These are phyloP conservation scores for Cladosporium sp. DNA, from an alignment of 2,329 filamentous ascomycete species.

Conservation along the genomic window DNA sequence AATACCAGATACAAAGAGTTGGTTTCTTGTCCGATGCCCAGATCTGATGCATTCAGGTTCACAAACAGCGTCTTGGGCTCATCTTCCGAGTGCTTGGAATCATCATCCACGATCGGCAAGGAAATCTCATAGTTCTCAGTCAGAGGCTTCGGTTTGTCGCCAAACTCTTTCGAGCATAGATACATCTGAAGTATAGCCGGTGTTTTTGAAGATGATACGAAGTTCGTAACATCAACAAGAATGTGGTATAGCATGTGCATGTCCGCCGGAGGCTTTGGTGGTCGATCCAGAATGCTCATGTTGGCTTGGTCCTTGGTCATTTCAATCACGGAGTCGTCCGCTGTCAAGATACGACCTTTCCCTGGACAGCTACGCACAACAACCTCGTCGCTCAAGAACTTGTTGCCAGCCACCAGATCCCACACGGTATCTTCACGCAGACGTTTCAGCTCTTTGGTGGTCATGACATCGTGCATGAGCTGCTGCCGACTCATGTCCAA, in stretches of 20 bases:
- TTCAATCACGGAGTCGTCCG: slow-evolving; percentile 87
- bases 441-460: slow-evolving; percentile 71
- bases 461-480: slow-evolving; percentile 90
- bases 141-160: slow-evolving; percentile 59
- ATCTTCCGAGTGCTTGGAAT: slow-evolving; percentile 59
- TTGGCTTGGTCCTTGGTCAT: slow-evolving; percentile 86
- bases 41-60: slow-evolving; percentile 73
- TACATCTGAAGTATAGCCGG: slow-evolving; percentile 72
- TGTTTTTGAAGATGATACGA: slow-evolving; percentile 69
- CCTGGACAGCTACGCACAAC: slow-evolving; percentile 87
- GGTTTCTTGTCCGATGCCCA: slow-evolving; percentile 58
- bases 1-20: slow-evolving; percentile 78
- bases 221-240: slow-evolving; percentile 76
- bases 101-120: slow-evolving; percentile 67
- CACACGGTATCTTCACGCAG: slow-evolving; percentile 89
- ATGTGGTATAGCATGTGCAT: slow-evolving; percentile 74
- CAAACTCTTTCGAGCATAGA: slow-evolving; percentile 66
- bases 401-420: slow-evolving; percentile 92
- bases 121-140: slow-evolving; percentile 82
- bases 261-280: slow-evolving; percentile 64
- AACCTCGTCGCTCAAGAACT: slow-evolving; percentile 86
- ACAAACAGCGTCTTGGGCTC: slow-evolving; percentile 82
- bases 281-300: slow-evolving; percentile 87
- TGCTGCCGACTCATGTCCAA: slow-evolving; percentile 83
- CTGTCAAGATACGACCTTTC: slow-evolving; percentile 79